These are phyloP conservation scores for Boletus reticulatus DNA, from an alignment of 768 basidiomycete species.

Conservation along the genomic window DNA sequence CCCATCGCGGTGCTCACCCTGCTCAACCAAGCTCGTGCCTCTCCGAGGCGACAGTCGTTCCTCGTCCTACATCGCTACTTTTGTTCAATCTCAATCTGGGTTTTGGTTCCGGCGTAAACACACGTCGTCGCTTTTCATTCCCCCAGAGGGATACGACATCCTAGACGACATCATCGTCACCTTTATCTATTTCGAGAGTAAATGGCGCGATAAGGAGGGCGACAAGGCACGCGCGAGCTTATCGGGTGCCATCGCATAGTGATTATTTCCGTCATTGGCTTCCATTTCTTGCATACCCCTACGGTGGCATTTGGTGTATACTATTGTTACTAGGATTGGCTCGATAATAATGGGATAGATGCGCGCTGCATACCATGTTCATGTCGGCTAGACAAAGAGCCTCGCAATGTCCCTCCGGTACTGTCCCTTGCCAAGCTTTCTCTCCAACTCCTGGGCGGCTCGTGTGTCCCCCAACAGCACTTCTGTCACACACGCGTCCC, in stretches of 20 bases:
- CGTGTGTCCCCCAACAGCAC: neutral
- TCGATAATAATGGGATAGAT: too few species aligned
- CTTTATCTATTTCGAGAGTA: constrained; percentile 34
- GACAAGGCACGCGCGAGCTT: constrained; percentile 9
- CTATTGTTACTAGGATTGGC: neutral
- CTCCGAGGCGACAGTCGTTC: neutral
- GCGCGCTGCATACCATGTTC: too few species aligned
- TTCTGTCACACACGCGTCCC: neutral
- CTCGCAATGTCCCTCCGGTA: constrained; percentile 11
- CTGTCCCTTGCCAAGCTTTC: constrained; percentile 11
- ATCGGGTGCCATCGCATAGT: neutral
- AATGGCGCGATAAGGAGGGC: constrained; percentile 27
- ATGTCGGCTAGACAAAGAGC: constrained; percentile 6
- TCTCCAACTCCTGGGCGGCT: constrained; percentile 13
- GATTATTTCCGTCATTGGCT: neutral
- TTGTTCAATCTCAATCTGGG: constrained; percentile 17
- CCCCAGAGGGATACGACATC: constrained; percentile 29
- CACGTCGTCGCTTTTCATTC: constrained; percentile 24
- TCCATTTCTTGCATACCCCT: neutral
- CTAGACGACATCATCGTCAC: constrained; percentile 37
- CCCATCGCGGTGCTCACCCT: neutral
- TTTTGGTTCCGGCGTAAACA: constrained; percentile 13
- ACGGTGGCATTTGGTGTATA: neutral
- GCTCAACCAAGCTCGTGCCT: constrained; percentile 23
- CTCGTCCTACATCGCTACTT: constrained; percentile 28